These are phyloP conservation scores for Boletus sp. DNA, from an alignment of 768 basidiomycete species.

Conservation along the genomic window DNA sequence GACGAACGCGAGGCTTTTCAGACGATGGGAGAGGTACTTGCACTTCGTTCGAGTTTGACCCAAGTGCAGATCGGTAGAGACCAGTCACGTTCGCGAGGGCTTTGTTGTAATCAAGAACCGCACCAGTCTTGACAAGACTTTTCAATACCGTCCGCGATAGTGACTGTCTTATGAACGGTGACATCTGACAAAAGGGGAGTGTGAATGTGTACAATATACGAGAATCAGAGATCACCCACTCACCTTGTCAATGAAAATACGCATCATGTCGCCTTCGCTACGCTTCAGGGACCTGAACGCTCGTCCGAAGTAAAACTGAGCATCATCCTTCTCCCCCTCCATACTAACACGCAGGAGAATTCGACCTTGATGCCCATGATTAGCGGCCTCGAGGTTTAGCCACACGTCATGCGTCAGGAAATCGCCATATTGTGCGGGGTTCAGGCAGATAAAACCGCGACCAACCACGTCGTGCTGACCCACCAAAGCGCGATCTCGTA, in stretches of 20 bases:
- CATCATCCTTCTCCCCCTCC: conserved; percentile 99
- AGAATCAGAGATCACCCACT: neutral
- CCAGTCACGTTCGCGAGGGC: conserved; percentile 79
- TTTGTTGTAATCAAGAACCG: conserved; percentile 81
- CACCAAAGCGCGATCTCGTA: conserved; percentile 84
- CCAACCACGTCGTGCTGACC: conserved; percentile 94
- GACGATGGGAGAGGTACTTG: conserved; percentile 70
- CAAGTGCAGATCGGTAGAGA: conserved; percentile 77
- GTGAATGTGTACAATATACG: neutral
- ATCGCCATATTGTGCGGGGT: conserved; percentile 85
- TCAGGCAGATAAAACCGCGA: conserved; percentile 87
- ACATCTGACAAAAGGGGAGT: conserved; percentile 58
- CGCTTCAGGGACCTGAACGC: conserved; percentile 92
- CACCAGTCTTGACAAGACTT: conserved; percentile 63
- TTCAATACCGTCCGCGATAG: conserved; percentile 75
- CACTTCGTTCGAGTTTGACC: conserved; percentile 62
- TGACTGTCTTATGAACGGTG: conserved; percentile 86
- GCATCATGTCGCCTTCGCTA: conserved; percentile 92
- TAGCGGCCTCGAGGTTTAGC: conserved; percentile 76
- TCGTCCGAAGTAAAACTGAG: conserved; percentile 94
- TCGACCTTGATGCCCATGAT: conserved; percentile 55
- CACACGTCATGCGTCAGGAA: conserved; percentile 88
- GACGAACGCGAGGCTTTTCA: conserved; percentile 75
- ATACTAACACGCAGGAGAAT: conserved; percentile 88
- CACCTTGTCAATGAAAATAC: conserved; percentile 97